Evolutionary conservation across 129 eudicot genomes (phyloP).

Genomic region (Flaveria robusta): DNA sequence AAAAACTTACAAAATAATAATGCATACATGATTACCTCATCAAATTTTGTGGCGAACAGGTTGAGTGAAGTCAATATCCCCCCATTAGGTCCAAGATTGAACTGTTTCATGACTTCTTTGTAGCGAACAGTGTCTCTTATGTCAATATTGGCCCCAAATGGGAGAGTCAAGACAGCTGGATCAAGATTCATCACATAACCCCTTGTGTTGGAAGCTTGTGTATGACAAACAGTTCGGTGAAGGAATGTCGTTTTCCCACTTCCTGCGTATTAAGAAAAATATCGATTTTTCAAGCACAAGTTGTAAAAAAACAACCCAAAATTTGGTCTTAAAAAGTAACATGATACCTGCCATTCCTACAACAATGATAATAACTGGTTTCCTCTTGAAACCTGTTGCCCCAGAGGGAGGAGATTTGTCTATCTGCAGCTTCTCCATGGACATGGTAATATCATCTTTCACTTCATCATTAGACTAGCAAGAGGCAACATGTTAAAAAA

Average conservation of each 20-base stretch:
- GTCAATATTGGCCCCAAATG: constrained; percentile 94
- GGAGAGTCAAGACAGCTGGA: constrained; percentile 93
- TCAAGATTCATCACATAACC: constrained; percentile 96
- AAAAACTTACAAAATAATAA: not conserved
- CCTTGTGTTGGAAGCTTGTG: constrained; percentile 59
- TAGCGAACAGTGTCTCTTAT: constrained; percentile 90
- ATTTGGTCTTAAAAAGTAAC: not conserved
- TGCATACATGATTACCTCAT: constrained; percentile 57
- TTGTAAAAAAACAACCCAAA: not conserved
- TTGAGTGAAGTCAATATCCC: constrained; percentile 92
- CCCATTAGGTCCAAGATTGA: constrained; percentile 90
- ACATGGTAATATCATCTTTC: constrained; percentile 52
- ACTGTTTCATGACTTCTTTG: constrained; percentile 99
- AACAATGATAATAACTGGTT: constrained; percentile 83
- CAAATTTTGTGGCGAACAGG: constrained; percentile 91
- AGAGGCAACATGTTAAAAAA: not conserved
- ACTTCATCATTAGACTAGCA: constrained; percentile 39
- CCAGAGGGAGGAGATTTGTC: constrained; percentile 48
- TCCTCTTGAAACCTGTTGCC: constrained; percentile 60
- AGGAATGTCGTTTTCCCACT: constrained; percentile 95
- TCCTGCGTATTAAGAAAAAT: constrained; percentile 43
- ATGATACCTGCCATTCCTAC: constrained; percentile 98
- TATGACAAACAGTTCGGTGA: constrained; percentile 72
- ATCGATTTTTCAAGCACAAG: not conserved
- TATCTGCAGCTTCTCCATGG: constrained; percentile 74